Evolutionary conservation across 2,329 filamentous ascomycete genomes (phyloP).

Genomic region (Penicillium sp.): DNA sequence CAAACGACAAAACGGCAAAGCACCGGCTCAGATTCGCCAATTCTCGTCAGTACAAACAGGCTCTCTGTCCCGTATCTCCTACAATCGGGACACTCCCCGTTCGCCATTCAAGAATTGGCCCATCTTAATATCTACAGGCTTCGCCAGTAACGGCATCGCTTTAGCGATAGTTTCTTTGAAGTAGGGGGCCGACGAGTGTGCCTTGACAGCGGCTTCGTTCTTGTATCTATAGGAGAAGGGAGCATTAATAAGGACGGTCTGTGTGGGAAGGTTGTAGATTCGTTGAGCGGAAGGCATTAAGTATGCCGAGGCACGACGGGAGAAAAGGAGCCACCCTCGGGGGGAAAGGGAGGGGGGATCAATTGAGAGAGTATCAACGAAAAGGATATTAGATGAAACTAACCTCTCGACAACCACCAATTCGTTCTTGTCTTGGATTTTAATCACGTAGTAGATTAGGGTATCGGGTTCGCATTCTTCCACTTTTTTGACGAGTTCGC

Average conservation of each 20-base stretch:
- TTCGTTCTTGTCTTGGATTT: constrained; percentile 34
- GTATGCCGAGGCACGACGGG: constrained; percentile 22
- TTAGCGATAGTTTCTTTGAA: constrained; percentile 30
- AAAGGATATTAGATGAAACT: not conserved
- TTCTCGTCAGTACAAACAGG: not conserved
- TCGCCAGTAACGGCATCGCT: constrained; percentile 24
- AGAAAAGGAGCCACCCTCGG: not conserved
- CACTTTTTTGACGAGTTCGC: constrained; percentile 34
- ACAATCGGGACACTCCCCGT: constrained; percentile 31
- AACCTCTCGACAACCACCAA: constrained; percentile 42
- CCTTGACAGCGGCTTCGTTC: constrained; percentile 29
- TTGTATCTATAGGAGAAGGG: constrained; percentile 28
- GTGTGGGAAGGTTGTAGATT: not conserved
- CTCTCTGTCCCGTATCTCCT: constrained; percentile 1
- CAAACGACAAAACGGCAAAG: not conserved
- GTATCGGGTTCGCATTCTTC: constrained; percentile 38
- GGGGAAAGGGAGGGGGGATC: not conserved
- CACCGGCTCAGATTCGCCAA: not conserved
- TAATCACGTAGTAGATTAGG: constrained; percentile 37
- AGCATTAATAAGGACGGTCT: not conserved
- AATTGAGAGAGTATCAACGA: not conserved
- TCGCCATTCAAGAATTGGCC: constrained; percentile 27
- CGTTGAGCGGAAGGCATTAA: not conserved
- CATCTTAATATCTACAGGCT: constrained; percentile 31
- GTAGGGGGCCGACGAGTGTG: constrained; percentile 31